Evolutionary conservation across 2,329 filamentous ascomycete genomes (phyloP), one percentile per base, ranked within the genome.

Genomic region (Colletotrichum tropicale): DNA sequence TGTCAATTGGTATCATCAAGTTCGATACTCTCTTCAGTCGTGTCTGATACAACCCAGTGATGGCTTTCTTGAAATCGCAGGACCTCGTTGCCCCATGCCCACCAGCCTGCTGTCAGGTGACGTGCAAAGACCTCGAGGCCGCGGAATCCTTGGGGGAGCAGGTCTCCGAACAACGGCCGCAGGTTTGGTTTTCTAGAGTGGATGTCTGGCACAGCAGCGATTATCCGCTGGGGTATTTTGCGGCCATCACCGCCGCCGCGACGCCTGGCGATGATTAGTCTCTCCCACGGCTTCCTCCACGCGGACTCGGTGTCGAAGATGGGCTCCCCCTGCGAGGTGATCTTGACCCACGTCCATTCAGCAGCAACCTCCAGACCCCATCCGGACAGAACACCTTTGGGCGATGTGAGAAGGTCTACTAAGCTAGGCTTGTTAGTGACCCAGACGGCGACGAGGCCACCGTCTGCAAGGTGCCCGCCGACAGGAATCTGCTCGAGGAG

Each of bases 301-400:
- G 83, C 76, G 5, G 90, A 91, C 36, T 92, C 88, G 3, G 94
- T 71, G 36, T 88, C 83, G 74, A 90, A 90, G 32, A 96, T 87
- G 0, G 94, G 92, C 81, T 94, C 91, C 0, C 94, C 94, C 0
- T 82, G 78, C 0, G 83, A 82, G 0, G 94, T 95, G 13, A 94
- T 88, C 82, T 97, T 97, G 65, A 96, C 83, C 94, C 94, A 97
- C 3, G 92, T 88, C 94, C 94, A 96, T 81, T 96, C 93, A 65
- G 93, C 91, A 0, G 91, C 86, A 13, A 91, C 81, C 67, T 92
- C 88, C 0, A 96, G 84, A 28, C 91, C 93, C 93, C 93, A 95
- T 38, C 86, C 83, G 8, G 89, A 88, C 77, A 96, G 93, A 3
- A 96, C 78, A 2, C 93, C 93, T 3, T 78, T 78, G 0, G 88